These are phyloP conservation scores for Scutellaria baicalensis DNA, from an alignment of 257 asterid genomes.

Conservation along the genomic window DNA sequence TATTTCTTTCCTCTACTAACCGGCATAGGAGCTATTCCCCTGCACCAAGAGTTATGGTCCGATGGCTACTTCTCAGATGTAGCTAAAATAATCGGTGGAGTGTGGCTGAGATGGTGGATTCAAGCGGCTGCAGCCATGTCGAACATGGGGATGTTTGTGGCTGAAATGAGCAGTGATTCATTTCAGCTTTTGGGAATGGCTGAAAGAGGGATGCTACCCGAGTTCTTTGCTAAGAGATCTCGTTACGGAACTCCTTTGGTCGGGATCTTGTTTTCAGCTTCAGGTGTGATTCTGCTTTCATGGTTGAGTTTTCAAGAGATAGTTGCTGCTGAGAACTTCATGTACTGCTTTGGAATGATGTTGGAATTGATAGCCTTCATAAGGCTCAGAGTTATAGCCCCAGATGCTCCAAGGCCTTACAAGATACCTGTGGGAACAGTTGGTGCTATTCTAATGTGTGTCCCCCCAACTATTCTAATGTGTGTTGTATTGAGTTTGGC, in stretches of 20 bases:
- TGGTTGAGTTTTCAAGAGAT: conserved; percentile 70
- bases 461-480: conserved; percentile 46
- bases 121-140: conserved; percentile 66
- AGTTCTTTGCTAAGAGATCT: conserved; percentile 48
- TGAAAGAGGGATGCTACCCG: conserved; percentile 67
- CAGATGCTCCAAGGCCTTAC: conserved; percentile 43
- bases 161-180: conserved; percentile 70
- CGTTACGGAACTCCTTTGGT: conserved; percentile 57
- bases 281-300: conserved; percentile 54
- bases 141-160: conserved; percentile 69
- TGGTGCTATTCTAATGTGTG: conserved; percentile 45
- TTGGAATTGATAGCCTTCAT: conserved; percentile 55
- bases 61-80: conserved; percentile 62
- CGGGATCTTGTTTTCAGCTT: conserved; percentile 61
- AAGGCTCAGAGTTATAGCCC: conserved; percentile 42
- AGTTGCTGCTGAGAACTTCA: conserved; percentile 60
- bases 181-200: conserved; percentile 84
- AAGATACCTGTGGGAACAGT: conserved; percentile 57
- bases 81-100: conserved; percentile 50
- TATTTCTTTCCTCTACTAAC: conserved; percentile 54
- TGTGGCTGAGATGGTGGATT: conserved; percentile 68
- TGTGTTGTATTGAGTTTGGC: conserved; percentile 45
- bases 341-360: conserved; percentile 65
- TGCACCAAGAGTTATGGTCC: conserved; percentile 38
- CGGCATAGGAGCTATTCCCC: conserved; percentile 56